Conservation (phyloP, 2,329 filamentous ascomycete genomes). For the Fragosphaeria purpurea region DNA sequence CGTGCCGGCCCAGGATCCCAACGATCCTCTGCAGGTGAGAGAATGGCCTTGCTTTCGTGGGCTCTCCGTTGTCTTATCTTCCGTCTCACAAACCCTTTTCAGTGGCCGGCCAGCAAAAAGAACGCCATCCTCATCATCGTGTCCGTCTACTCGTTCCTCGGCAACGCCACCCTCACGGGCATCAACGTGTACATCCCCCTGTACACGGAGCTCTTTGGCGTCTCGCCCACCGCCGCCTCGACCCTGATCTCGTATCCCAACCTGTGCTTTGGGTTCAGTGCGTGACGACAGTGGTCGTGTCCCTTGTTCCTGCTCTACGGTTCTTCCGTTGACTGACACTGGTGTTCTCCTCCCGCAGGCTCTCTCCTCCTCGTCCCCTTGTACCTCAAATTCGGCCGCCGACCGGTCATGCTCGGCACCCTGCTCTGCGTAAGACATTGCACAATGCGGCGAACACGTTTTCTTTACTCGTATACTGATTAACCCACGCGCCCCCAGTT, state of each 20-base stretch:
- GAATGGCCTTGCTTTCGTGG: too few species aligned
- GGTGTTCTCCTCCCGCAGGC: conserved; percentile 16
- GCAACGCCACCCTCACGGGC: conserved; percentile 42
- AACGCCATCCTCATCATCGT: conserved; percentile 42
- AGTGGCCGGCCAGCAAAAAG: conserved; percentile 43
- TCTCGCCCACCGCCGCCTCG: conserved; percentile 38
- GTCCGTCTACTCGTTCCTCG: conserved; percentile 44
- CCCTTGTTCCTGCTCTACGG: not conserved
- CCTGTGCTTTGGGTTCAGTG: conserved; percentile 46
- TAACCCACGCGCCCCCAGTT: conserved; percentile 20
- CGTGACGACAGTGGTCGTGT: not conserved
- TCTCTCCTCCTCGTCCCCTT: conserved; percentile 43
- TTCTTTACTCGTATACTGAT: not conserved
- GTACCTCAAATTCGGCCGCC: conserved; percentile 35
- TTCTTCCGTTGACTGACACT: too few species aligned
- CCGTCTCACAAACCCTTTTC: too few species aligned
- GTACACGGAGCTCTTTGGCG: conserved; percentile 37
- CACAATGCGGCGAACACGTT: not conserved
- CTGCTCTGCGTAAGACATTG: conserved; percentile 21
- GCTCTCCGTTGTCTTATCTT: too few species aligned
- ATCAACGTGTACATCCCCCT: conserved; percentile 46
- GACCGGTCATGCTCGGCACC: conserved; percentile 28
- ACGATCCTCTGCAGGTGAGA: conserved; percentile 40
- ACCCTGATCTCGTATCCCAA: conserved; percentile 48
- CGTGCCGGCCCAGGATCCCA: conserved; percentile 48